These are phyloP conservation scores for Nitzschia sp. DNA, from an alignment of 108 stramenopile genomes.

Conservation along the genomic window DNA sequence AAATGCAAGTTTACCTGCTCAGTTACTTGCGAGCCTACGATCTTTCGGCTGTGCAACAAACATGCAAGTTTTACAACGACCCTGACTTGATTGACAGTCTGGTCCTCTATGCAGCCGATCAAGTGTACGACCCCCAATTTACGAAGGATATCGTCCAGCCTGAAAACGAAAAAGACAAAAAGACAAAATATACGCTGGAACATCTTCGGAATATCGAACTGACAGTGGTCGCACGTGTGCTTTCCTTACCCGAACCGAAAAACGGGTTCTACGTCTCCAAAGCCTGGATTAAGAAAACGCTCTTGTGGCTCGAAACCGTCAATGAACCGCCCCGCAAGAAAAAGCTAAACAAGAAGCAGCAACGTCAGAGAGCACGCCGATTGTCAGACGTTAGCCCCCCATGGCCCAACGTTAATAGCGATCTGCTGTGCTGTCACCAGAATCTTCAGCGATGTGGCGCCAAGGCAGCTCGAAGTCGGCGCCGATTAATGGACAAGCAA, in stretches of 20 bases:
- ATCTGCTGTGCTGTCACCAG: constrained; percentile 63
- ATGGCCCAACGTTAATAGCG: constrained; percentile 81
- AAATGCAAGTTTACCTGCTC: constrained; percentile 71
- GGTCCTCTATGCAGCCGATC: constrained; percentile 56
- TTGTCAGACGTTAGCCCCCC: constrained; percentile 79
- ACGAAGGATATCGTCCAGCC: constrained; percentile 66
- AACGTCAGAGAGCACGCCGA: constrained; percentile 65
- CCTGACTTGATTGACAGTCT: constrained; percentile 60
- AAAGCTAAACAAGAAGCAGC: constrained; percentile 81
- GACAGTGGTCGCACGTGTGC: constrained; percentile 83
- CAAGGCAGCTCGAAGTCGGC: constrained; percentile 74
- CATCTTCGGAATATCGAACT: constrained; percentile 88
- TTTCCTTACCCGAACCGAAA: constrained; percentile 79
- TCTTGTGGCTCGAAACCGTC: constrained; percentile 84
- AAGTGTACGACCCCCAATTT: constrained; percentile 74
- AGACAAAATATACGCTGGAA: constrained; percentile 61
- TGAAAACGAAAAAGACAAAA: not conserved
- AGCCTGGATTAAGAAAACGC: constrained; percentile 81
- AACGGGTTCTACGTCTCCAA: constrained; percentile 81
- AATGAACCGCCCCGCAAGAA: constrained; percentile 66
- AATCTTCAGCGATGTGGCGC: constrained; percentile 50
- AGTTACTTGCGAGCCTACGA: constrained; percentile 86
- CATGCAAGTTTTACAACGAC: constrained; percentile 66
- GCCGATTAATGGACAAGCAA: constrained; percentile 79
- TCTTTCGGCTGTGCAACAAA: constrained; percentile 69